A percentile compares a stretch with the other conserved stretches of the same genome.
These are phyloP conservation scores for Colletotrichum sp. DNA, from an alignment of 2,329 filamentous ascomycete genomes.

Conservation along the genomic window DNA sequence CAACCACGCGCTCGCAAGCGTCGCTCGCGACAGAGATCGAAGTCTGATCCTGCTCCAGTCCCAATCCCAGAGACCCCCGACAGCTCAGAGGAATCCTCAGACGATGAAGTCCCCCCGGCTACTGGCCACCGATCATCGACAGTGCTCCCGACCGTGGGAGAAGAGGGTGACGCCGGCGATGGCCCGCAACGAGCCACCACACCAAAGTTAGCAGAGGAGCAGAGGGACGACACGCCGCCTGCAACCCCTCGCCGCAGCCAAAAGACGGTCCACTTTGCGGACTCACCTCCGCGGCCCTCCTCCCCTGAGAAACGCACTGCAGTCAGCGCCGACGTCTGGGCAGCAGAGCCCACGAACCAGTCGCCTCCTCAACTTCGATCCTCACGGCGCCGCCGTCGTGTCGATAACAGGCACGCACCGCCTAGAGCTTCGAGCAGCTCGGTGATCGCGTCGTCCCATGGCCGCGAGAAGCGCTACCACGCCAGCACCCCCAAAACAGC, in stretches of 20 bases:
- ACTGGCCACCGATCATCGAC: background rate
- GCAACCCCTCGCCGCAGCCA: slow-evolving; percentile 16
- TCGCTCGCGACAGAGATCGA: background rate
- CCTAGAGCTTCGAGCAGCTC: background rate
- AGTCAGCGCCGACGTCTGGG: background rate
- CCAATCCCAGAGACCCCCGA: background rate
- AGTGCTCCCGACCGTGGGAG: background rate
- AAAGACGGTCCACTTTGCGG: slow-evolving; percentile 20
- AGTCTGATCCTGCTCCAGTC: background rate
- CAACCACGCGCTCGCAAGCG: slow-evolving; percentile 6
- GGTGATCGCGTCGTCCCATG: background rate
- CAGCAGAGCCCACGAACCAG: background rate
- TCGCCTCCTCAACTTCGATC: background rate
- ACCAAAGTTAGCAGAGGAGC: background rate
- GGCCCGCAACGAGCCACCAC: background rate
- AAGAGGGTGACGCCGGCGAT: background rate
- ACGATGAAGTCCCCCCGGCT: background rate
- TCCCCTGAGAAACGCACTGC: background rate
- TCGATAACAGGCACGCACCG: background rate
- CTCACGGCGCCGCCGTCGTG: background rate
- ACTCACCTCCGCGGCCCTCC: background rate
- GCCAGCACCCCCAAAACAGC: background rate
- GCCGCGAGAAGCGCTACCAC: slow-evolving; percentile 7
- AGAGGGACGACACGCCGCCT: background rate
- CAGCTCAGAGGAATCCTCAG: background rate